Percentiles rank a stretch among this genome's conserved stretches.
Conservation (phyloP, 2,329 filamentous ascomycete species). For the Cercospora berteroae region DNA sequence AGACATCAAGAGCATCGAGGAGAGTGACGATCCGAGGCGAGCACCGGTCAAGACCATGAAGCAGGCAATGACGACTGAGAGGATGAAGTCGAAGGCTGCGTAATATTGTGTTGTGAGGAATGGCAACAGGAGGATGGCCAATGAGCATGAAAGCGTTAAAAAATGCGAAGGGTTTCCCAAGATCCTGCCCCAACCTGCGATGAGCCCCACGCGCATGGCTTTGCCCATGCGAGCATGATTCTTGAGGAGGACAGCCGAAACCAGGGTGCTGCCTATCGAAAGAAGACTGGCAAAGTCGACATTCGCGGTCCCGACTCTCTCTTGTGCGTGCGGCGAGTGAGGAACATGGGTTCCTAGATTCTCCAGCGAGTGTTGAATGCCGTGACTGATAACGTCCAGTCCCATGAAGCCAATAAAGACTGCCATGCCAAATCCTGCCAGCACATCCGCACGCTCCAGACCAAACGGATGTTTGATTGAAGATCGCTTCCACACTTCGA, state of each 20-base stretch:
- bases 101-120: constrained; percentile 79
- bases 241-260: constrained; percentile 81
- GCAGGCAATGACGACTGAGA: constrained; percentile 76
- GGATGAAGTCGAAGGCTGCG: constrained; percentile 77
- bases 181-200: constrained; percentile 78
- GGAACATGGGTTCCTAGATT: constrained; percentile 66
- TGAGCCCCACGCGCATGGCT: constrained; percentile 81
- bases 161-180: constrained; percentile 94
- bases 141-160: constrained; percentile 82
- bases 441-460: constrained; percentile 85
- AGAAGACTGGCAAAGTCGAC: constrained; percentile 79
- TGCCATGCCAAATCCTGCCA: constrained; percentile 93
- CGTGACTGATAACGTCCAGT: constrained; percentile 91
- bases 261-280: constrained; percentile 76
- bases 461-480: constrained; percentile 89
- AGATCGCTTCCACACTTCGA: constrained; percentile 94
- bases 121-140: constrained; percentile 75
- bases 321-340: constrained; percentile 57
- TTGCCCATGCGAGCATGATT: constrained; percentile 92
- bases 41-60: constrained; percentile 86
- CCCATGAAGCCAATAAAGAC: constrained; percentile 97
- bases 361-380: constrained; percentile 89
- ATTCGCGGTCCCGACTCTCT: constrained; percentile 67
- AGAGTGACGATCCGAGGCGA: constrained; percentile 79
- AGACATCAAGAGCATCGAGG: constrained; percentile 93